These are phyloP conservation scores for Suhomyces prunicola DNA, from an alignment of 805 yeast genomes.

Conservation along the genomic window DNA sequence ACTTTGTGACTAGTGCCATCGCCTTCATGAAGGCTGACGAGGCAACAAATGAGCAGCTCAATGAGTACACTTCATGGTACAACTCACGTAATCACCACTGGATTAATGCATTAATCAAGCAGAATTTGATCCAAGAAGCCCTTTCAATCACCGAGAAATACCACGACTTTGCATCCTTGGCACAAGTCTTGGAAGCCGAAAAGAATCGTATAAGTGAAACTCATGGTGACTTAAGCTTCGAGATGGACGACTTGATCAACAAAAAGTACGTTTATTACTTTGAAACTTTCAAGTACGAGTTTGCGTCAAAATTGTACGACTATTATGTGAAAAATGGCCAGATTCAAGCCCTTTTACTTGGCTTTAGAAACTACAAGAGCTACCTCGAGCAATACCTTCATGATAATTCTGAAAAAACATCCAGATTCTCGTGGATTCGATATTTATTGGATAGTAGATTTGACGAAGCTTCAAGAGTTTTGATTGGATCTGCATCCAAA, in stretches of 20 bases:
- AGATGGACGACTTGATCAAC: slow-evolving; percentile 12
- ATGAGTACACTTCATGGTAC: slow-evolving; percentile 34
- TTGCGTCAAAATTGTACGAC: slow-evolving; percentile 63
- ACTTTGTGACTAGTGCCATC: slow-evolving; percentile 33
- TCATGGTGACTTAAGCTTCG: slow-evolving; percentile 14
- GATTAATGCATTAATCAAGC: slow-evolving; percentile 55
- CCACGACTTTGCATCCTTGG: slow-evolving; percentile 62
- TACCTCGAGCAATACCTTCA: slow-evolving; percentile 53
- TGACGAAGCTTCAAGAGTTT: slow-evolving; percentile 45
- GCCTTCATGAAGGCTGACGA: slow-evolving; percentile 27
- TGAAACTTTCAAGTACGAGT: slow-evolving; percentile 59
- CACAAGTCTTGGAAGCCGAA: slow-evolving; percentile 43
- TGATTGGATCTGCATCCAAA: slow-evolving; percentile 42
- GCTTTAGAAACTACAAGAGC: slow-evolving; percentile 51
- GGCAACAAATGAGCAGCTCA: slow-evolving; percentile 21
- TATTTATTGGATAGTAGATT: slow-evolving; percentile 53
- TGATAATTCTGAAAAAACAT: slow-evolving; percentile 38
- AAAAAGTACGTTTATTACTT: slow-evolving; percentile 49
- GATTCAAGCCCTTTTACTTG: slow-evolving; percentile 51
- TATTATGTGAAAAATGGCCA: slow-evolving; percentile 54
- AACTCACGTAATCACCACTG: slow-evolving; percentile 40
- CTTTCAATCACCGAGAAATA: slow-evolving; percentile 62
- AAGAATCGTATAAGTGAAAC: slow-evolving; percentile 18
- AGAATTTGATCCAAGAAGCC: slow-evolving; percentile 52
- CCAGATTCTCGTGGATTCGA: slow-evolving; percentile 70